phyloP scores from a whole-genome alignment of 192 early-diverging fungal species.

The Coemansia aciculifera region DNA sequence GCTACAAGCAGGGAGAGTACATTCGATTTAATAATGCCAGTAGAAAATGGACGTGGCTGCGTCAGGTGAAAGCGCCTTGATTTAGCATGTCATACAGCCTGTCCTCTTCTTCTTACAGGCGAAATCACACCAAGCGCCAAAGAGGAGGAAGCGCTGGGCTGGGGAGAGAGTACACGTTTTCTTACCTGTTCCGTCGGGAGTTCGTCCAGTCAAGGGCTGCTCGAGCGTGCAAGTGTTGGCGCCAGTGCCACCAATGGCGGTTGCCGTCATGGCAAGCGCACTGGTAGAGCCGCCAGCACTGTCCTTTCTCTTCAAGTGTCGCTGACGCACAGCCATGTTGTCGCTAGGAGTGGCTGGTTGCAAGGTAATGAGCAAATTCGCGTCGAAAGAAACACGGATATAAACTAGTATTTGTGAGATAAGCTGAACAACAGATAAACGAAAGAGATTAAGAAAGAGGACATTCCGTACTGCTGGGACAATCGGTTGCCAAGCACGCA shows the following conservation, averaged over 20 bases:
- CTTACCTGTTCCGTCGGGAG: slow-evolving; percentile 50
- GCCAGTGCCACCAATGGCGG: neutral
- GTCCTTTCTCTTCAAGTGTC: slow-evolving; percentile 22
- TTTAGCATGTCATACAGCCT: neutral
- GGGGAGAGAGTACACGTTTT: neutral
- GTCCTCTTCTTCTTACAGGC: no score
- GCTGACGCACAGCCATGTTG: slow-evolving; percentile 43
- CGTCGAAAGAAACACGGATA: neutral
- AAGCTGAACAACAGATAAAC: neutral
- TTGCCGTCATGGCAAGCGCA: neutral
- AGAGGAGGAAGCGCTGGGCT: neutral
- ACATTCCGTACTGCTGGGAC: neutral
- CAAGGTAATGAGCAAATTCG: neutral
- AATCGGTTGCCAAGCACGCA: neutral
- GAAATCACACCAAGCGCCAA: neutral
- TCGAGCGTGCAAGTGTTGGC: neutral
- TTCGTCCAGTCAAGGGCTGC: slow-evolving; percentile 38
- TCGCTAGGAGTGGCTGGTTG: neutral
- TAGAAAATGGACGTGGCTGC: slow-evolving; percentile 2
- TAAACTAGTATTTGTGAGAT: neutral
- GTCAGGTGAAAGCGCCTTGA: neutral
- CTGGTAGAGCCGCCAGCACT: neutral
- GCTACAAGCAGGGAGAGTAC: slow-evolving; percentile 20
- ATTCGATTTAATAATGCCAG: slow-evolving; percentile 2
- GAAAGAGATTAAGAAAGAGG: neutral